A percentile compares a stretch with the other conserved stretches of the same genome.
Evolutionary conservation across 2,329 filamentous ascomycete species (phyloP).

Genomic region (Diaporthe helianthi): DNA sequence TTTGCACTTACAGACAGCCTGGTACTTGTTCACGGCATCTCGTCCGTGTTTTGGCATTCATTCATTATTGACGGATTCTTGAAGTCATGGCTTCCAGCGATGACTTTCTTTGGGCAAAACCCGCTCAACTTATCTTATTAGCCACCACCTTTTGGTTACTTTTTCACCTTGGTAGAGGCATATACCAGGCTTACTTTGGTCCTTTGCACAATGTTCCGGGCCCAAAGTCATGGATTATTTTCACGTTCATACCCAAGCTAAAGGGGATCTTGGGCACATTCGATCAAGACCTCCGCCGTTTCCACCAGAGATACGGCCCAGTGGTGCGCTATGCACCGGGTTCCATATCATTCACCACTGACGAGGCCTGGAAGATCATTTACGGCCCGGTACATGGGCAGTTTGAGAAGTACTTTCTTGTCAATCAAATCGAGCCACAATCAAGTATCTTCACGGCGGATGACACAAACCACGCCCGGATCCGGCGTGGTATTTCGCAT

Average conservation of each 20-base stretch:
- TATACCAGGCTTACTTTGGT: neutral
- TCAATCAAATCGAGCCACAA: slow-evolving; percentile 18
- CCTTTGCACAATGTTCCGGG: neutral
- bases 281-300: slow-evolving; percentile 1
- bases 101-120: neutral
- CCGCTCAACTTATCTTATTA: neutral
- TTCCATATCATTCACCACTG: slow-evolving; percentile 17
- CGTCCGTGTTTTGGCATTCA: neutral
- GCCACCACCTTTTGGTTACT: neutral
- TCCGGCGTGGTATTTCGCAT: slow-evolving; percentile 38
- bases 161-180: neutral
- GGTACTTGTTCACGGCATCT: neutral
- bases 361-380: slow-evolving; percentile 25
- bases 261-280: neutral
- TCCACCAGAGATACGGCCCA: slow-evolving; percentile 25
- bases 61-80: too few species aligned
- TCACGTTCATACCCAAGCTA: neutral
- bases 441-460: slow-evolving; percentile 1
- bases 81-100: neutral
- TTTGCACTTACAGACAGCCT: neutral
- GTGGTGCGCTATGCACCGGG: slow-evolving; percentile 8
- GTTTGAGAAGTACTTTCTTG: slow-evolving; percentile 39
- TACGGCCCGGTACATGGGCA: slow-evolving; percentile 26
- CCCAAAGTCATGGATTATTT: neutral
- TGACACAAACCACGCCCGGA: slow-evolving; percentile 32